These are phyloP conservation scores for Medicago lupulina DNA, from an alignment of 306 rosid genomes.

Conservation along the genomic window DNA sequence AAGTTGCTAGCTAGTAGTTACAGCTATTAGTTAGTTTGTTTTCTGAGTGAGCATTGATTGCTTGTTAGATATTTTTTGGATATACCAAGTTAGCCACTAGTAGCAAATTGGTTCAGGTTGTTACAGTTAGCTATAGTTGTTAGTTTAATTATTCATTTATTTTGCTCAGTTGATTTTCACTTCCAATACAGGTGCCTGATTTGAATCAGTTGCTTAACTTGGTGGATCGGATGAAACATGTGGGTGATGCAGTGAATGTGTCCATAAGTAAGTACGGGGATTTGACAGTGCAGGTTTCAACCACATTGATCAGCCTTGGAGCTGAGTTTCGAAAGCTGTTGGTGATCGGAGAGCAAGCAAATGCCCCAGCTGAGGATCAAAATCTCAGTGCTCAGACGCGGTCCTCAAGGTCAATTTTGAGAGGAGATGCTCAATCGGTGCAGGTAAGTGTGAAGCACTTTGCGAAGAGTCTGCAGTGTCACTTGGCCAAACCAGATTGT, in stretches of 20 bases:
- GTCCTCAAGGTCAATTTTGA: slow-evolving; percentile 60
- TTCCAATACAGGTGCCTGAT: slow-evolving; percentile 62
- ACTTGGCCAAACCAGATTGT: slow-evolving; percentile 94
- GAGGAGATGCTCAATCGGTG: slow-evolving; percentile 88
- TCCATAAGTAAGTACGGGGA: slow-evolving; percentile 86
- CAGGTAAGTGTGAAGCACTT: slow-evolving; percentile 96
- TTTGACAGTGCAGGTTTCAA: slow-evolving; percentile 78
- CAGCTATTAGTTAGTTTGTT: background rate
- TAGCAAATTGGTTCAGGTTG: slow-evolving; percentile 9
- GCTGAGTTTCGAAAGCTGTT: slow-evolving; percentile 80
- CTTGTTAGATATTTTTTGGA: background rate
- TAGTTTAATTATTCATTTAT: background rate
- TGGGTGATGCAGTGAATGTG: slow-evolving; percentile 79
- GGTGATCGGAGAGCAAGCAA: slow-evolving; percentile 76
- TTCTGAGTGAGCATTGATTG: background rate
- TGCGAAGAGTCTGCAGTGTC: slow-evolving; percentile 85
- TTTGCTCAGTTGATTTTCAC: background rate
- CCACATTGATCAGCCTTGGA: slow-evolving; percentile 79
- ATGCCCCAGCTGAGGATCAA: slow-evolving; percentile 75
- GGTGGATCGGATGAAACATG: slow-evolving; percentile 89
- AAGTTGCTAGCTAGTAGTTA: background rate
- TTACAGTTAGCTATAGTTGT: background rate
- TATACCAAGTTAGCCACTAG: background rate
- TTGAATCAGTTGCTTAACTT: slow-evolving; percentile 81
- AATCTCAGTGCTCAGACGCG: slow-evolving; percentile 81